Conservation (phyloP, 257 asterid genomes). For the Cruciata laevipes region DNA sequence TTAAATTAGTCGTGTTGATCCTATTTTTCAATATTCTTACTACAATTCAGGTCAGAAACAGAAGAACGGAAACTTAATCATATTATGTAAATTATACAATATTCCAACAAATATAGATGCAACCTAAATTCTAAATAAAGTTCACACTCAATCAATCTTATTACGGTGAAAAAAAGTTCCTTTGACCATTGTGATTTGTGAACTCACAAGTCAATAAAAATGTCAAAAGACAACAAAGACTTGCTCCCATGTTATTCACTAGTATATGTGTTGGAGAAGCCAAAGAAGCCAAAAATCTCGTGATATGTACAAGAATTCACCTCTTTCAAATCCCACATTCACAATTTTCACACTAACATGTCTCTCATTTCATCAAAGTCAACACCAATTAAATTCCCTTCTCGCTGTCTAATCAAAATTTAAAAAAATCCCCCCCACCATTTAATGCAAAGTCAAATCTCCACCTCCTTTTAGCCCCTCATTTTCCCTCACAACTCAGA, state of each 20-base stretch:
- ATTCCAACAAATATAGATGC: too few relatives aligned
- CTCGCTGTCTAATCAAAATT: constrained; percentile 30
- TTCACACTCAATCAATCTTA: not conserved
- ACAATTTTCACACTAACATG: not conserved
- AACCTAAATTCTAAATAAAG: too few relatives aligned
- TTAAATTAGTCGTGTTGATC: too few relatives aligned
- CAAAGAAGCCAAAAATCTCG: not conserved
- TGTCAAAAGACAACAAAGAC: not conserved
- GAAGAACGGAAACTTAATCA: too few relatives aligned
- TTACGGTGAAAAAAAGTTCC: too few relatives aligned
- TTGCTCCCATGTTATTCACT: not conserved
- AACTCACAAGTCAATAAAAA: not conserved
- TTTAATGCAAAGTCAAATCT: constrained; percentile 15
- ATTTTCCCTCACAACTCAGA: not conserved
- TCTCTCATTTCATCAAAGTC: constrained; percentile 22
- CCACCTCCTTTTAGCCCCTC: not conserved
- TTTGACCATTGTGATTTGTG: not conserved
- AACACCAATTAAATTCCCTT: constrained; percentile 30
- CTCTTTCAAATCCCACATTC: not conserved
- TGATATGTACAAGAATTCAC: not conserved
- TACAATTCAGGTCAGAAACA: too few relatives aligned
- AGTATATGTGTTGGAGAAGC: not conserved
- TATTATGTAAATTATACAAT: too few relatives aligned
- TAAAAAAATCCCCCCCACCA: constrained; percentile 6
- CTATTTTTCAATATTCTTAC: too few relatives aligned